phyloP scores from a whole-genome alignment of 192 early-diverging fungal species.

The Umbelopsis sp. region DNA sequence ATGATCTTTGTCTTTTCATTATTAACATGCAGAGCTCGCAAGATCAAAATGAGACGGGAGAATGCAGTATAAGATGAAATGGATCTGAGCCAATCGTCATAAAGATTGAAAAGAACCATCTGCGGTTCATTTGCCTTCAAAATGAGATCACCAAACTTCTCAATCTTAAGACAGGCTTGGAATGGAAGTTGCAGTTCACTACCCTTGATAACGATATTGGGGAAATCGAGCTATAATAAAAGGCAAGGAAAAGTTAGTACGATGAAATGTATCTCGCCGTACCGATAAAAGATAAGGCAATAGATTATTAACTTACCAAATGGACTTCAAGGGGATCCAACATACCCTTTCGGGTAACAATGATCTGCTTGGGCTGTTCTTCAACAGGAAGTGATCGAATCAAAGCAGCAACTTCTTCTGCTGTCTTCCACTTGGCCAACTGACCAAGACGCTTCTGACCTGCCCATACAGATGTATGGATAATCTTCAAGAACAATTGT shows the following conservation, averaged over 20 bases:
- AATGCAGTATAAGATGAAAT: slow-evolving; percentile 98
- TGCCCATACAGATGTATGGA: slow-evolving; percentile 99
- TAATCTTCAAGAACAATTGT: slow-evolving; percentile 98
- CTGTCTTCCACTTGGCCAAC: slow-evolving; percentile 99
- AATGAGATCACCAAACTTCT: slow-evolving; percentile 99
- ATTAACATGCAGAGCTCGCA: slow-evolving; percentile 97
- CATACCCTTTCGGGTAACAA: slow-evolving; percentile 99
- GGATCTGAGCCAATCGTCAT: slow-evolving; percentile 96
- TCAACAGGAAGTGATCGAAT: slow-evolving; percentile 98
- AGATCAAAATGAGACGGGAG: slow-evolving; percentile 93
- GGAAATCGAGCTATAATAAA: slow-evolving; percentile 79
- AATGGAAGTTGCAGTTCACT: slow-evolving; percentile 97
- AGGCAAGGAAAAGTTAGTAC: neutral
- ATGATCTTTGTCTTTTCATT: slow-evolving; percentile 97
- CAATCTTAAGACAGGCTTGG: slow-evolving; percentile 96
- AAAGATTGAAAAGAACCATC: slow-evolving; percentile 89
- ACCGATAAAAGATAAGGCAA: neutral
- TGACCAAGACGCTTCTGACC: slow-evolving; percentile 99
- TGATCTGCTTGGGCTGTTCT: slow-evolving; percentile 99
- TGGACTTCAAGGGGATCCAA: slow-evolving; percentile 98
- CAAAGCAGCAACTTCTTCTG: slow-evolving; percentile 98
- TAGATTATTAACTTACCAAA: slow-evolving; percentile 45
- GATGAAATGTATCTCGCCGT: slow-evolving; percentile 20
- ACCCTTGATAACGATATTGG: slow-evolving; percentile 99
- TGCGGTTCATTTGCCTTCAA: slow-evolving; percentile 97